Base-by-base conservation (phyloP, 306 rosid species). In the Abrus pulchellus region DNA sequence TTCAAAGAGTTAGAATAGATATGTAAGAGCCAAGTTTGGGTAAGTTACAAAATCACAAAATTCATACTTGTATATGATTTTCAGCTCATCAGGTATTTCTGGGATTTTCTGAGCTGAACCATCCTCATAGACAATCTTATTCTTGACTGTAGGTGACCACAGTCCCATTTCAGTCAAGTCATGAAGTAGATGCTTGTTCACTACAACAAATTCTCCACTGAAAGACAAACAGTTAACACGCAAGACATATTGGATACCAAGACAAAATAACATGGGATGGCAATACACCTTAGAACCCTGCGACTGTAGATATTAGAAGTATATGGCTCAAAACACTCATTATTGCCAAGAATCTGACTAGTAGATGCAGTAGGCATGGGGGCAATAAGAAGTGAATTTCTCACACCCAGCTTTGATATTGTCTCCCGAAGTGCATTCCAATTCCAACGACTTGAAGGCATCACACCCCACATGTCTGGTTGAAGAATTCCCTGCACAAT, bases 291-390 rank as follows among this genome's bases (percentile, higher is more conserved):
- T 71, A 93, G 47, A 72, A 93, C 97, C 69, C 97, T 81, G 43
- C 94, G 93, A 74, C 90, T 89, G 78, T 91, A 93, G 55, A 93
- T 91, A 80, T 91, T 91, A 72, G 94, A 93, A 72, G 97, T 90
- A 72, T 93, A 93, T 2, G 98, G 98, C 80, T 93, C 98, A 86
- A 93, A 93, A 82, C 98, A 93, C 81, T 93, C 97, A 3, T 93
- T 93, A 86, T 93, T 91, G 60, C 97, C 97, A 86, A 91, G 97
- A 83, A 93, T 93, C 83, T 93, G 97, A 78, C 97, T 93, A 47
- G 97, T 93, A n/a, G 97, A 91, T 40, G 97, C 97, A 59, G 97
- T 93, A 6, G 97, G 97, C 97, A 93, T 93, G 52, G 97, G 97
- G 27, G 97, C 90, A 4, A 93, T 87, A 67, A 91, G 94, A 83